A percentile compares a stretch with the other conserved stretches of the same genome.
phyloP scores from a whole-genome alignment of 495 filamentous ascomycete genomes.

The Hypoxylon crocopeplum region DNA sequence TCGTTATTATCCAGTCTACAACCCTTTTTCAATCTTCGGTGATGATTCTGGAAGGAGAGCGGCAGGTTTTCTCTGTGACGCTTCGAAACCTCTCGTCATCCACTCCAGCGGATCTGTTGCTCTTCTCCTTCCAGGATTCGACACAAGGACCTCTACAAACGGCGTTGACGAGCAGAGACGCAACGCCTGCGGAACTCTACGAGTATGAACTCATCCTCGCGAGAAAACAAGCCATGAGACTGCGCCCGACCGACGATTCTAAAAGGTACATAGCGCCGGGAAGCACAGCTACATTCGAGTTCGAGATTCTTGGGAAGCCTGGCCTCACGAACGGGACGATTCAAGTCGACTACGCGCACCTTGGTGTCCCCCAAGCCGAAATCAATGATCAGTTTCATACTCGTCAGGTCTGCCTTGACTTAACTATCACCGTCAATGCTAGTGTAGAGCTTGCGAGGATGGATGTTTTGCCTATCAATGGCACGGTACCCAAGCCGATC shows the following conservation, averaged over 20 bases:
- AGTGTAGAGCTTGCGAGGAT: conserved; percentile 80
- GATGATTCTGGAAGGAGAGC: conserved; percentile 91
- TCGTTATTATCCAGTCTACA: conserved; percentile 74
- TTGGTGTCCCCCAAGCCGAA: conserved; percentile 68
- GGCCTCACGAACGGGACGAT: conserved; percentile 82
- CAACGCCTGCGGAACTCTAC: conserved; percentile 78
- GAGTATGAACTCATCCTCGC: conserved; percentile 81
- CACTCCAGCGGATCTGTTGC: conserved; percentile 78
- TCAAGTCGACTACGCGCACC: conserved; percentile 80
- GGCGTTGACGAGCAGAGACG: conserved; percentile 75
- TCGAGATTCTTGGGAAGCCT: conserved; percentile 85
- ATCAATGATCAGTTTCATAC: conserved; percentile 82
- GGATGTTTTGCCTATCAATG: conserved; percentile 76
- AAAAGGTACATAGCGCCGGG: conserved; percentile 69
- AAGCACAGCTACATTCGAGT: conserved; percentile 73
- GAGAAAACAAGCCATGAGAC: conserved; percentile 74
- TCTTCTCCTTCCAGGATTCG: conserved; percentile 90
- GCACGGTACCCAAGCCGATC: conserved; percentile 55
- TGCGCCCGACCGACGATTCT: conserved; percentile 61
- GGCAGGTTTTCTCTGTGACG: conserved; percentile 76
- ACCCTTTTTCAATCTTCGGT: conserved; percentile 84
- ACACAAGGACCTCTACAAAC: conserved; percentile 77
- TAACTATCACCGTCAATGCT: conserved; percentile 90
- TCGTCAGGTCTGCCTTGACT: conserved; percentile 77
- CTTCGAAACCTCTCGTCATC: conserved; percentile 75